These are phyloP conservation scores for Rhizopus stolonifer DNA, from an alignment of 371 early-diverging fungal species.

Conservation along the genomic window DNA sequence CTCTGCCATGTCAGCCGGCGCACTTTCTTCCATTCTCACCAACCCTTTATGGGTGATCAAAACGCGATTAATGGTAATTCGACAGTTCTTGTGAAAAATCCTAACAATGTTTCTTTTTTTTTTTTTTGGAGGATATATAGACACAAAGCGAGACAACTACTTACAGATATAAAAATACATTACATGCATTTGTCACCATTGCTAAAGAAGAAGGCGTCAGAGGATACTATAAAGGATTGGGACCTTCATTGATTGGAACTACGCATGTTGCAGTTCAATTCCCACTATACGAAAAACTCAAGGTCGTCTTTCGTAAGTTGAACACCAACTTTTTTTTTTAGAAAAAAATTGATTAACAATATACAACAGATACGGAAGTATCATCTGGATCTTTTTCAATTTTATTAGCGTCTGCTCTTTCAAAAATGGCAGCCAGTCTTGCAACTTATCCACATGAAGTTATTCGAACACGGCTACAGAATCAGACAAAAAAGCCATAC, in stretches of 20 bases:
- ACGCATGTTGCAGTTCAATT: constrained; percentile 94
- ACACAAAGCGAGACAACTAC: constrained; percentile 71
- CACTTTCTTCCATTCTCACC: constrained; percentile 76
- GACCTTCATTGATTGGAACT: constrained; percentile 87
- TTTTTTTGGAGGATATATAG: too few relatives aligned
- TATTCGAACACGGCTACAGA: constrained; percentile 88
- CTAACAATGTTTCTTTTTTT: too few relatives aligned
- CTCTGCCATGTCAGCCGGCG: constrained; percentile 85
- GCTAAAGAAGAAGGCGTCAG: constrained; percentile 67
- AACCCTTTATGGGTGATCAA: constrained; percentile 95
- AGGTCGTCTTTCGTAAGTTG: constrained; percentile 41
- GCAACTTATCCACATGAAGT: constrained; percentile 86
- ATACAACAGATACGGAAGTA: constrained; percentile 13
- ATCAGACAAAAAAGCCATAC: constrained; percentile 69
- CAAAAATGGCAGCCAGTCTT: constrained; percentile 87
- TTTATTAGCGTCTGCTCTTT: constrained; percentile 75
- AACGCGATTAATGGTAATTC: constrained; percentile 88
- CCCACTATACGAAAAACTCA: constrained; percentile 91
- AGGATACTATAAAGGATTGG: constrained; percentile 89
- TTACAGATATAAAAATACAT: constrained; percentile 70
- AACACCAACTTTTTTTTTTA: too few relatives aligned
- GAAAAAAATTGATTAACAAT: too few relatives aligned
- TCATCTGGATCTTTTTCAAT: constrained; percentile 53
- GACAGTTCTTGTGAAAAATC: too few relatives aligned
- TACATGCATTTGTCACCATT: constrained; percentile 73